phyloP scores from a whole-genome alignment of 2,329 filamentous ascomycete genomes.

The Lecanosticta acicola region DNA sequence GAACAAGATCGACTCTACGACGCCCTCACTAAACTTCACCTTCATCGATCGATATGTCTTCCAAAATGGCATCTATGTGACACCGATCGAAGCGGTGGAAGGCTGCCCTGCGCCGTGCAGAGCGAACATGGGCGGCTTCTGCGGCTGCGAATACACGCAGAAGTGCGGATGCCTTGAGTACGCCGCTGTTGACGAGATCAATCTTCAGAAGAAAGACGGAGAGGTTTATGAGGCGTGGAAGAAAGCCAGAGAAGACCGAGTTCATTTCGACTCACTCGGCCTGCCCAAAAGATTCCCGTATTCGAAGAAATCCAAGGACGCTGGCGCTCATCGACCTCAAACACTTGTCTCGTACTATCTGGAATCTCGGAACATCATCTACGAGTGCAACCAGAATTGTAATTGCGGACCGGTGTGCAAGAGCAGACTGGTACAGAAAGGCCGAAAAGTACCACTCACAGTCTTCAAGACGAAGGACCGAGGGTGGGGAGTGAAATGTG shows the following conservation, averaged over 20 bases:
- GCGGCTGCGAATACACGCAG: slow-evolving; percentile 57
- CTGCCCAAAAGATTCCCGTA: slow-evolving; percentile 59
- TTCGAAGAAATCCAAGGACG: slow-evolving; percentile 27
- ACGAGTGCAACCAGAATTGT: slow-evolving; percentile 73
- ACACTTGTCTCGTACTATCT: slow-evolving; percentile 38
- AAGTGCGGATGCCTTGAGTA: slow-evolving; percentile 65
- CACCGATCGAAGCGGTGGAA: slow-evolving; percentile 53
- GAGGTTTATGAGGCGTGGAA: slow-evolving; percentile 14
- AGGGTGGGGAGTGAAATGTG: slow-evolving; percentile 71
- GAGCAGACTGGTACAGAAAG: slow-evolving; percentile 71
- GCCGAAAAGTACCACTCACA: slow-evolving; percentile 63
- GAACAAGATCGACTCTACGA: slow-evolving; percentile 55
- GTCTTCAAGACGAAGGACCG: slow-evolving; percentile 71
- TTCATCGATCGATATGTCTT: slow-evolving; percentile 63
- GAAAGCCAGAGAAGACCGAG: slow-evolving; percentile 19
- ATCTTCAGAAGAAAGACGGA: slow-evolving; percentile 27
- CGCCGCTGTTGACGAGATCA: slow-evolving; percentile 45
- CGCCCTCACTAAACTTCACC: slow-evolving; percentile 57
- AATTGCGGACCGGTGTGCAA: slow-evolving; percentile 60
- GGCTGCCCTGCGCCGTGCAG: slow-evolving; percentile 59
- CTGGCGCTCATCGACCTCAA: slow-evolving; percentile 23
- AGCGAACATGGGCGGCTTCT: slow-evolving; percentile 46
- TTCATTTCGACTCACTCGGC: slow-evolving; percentile 30
- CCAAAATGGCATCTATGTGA: slow-evolving; percentile 54
- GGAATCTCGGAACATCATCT: slow-evolving; percentile 52